These are phyloP conservation scores for Ordospora colligata DNA, from an alignment of 371 early-diverging fungal genomes.

Conservation along the genomic window DNA sequence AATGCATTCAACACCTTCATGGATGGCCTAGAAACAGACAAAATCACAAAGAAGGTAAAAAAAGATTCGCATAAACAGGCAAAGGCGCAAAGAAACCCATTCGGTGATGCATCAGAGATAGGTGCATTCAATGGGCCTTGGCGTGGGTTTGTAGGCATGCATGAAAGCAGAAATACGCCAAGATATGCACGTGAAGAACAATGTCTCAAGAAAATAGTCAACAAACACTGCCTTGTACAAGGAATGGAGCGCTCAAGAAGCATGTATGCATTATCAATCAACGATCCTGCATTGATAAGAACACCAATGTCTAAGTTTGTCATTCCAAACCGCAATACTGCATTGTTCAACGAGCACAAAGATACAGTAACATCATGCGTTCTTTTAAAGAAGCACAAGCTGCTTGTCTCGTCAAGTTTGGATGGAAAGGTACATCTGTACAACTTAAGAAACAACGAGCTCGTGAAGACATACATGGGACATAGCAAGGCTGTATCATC, in stretches of 20 bases:
- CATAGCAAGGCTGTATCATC: not conserved
- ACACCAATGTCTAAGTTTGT: not conserved
- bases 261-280: not conserved
- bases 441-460: not conserved
- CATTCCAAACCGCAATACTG: not conserved
- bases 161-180: not conserved
- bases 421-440: slow-evolving; percentile 5
- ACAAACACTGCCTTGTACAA: not conserved
- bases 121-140: slow-evolving; percentile 4
- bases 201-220: not conserved
- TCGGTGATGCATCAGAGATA: slow-evolving; percentile 5
- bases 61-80: not conserved
- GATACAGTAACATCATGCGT: not conserved
- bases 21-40: not conserved
- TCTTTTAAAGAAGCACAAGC: not conserved
- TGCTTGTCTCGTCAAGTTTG: not conserved
- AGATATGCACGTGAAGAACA: not conserved
- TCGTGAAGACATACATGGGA: slow-evolving; percentile 7
- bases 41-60: not conserved
- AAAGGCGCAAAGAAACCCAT: not conserved
- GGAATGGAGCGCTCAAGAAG: slow-evolving; percentile 1
- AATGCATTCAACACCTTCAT: not conserved
- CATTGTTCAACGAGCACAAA: not conserved
- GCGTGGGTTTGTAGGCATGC: not conserved
- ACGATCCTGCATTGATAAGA: not conserved